Evolutionary conservation across 2,329 filamentous ascomycete genomes (phyloP), one percentile per base, ranked within the genome.

Genomic region (Trichophaea hybrida): DNA sequence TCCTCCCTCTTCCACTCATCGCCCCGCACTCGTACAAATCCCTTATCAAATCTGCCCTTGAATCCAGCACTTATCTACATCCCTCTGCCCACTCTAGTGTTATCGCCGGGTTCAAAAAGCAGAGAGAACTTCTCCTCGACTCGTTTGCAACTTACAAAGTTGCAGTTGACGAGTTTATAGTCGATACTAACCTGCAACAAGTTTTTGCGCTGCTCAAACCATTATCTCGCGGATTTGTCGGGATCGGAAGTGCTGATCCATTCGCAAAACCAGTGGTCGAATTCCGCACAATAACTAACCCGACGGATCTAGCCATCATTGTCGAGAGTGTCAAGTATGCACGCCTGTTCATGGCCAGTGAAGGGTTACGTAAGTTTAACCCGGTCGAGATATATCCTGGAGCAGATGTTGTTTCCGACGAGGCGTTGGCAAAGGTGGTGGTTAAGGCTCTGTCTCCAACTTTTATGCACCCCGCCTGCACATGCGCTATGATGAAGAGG

Each of bases 191-290:
- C 15, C 24, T 24, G 24, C 24, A 24, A 24, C 24, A 24, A 24
- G 3, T 24, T 24, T 1, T 24, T 24, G 24, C 3, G 3, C 24
- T 24, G 3, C 1, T 24, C 24, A 72, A 24, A 24, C 72, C 73
- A 4, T 68, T 74, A 34, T 73, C 71, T 48, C 70, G 73, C 7
- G 73, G 73, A 32, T 72, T 69, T 15, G 69, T 75, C 55, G 69
- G 67, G 35, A 71, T 74, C 51, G 68, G 72, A 61, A 65, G 69
- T 1, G 61, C 63, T 0, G 69, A 74, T 64, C 71, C 72, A 5
- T 68, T 68, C 6, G 67, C 61, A 4, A 65, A 68, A 33, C 72
- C 73, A 1, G 56, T 70, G 5, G 69, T 74, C 34, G 71, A 75
- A 66, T 73, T 71, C 66, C 71, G 71, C 59, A 70, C 69, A 7